These are phyloP conservation scores for Phytophthora meadii DNA, from an alignment of 352 stramenopile genomes.

Conservation along the genomic window DNA sequence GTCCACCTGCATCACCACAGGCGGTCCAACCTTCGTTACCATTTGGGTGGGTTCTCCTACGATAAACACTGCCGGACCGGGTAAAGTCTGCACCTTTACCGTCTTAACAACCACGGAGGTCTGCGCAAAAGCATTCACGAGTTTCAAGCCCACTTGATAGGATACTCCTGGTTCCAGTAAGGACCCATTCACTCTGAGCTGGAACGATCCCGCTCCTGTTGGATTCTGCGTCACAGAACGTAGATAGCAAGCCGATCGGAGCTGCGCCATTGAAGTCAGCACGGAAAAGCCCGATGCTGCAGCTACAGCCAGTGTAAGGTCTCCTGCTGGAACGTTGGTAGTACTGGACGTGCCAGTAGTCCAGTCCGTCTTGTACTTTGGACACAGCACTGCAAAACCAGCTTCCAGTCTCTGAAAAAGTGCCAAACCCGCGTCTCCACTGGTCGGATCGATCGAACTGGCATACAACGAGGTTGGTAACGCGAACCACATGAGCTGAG, in stretches of 20 bases:
- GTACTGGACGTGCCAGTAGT: slow-evolving; percentile 36
- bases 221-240: slow-evolving; percentile 40
- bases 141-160: slow-evolving; percentile 59
- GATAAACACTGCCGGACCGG: slow-evolving; percentile 58
- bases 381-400: slow-evolving; percentile 44
- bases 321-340: slow-evolving; percentile 33
- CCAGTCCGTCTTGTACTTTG: slow-evolving; percentile 60
- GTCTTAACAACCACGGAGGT: slow-evolving; percentile 26
- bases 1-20: slow-evolving; percentile 54
- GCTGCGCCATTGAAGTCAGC: slow-evolving; percentile 51
- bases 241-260: slow-evolving; percentile 62
- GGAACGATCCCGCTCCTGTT: slow-evolving; percentile 23
- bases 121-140: slow-evolving; percentile 71
- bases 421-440: slow-evolving; percentile 10
- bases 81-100: slow-evolving; percentile 46
- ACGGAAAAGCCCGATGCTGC: slow-evolving; percentile 29
- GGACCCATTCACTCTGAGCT: slow-evolving; percentile 55
- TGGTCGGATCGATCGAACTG: slow-evolving; percentile 10
- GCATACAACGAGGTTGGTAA: slow-evolving; percentile 41
- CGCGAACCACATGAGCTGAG: slow-evolving; percentile 48
- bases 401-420: slow-evolving; percentile 45
- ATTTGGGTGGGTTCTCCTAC: slow-evolving; percentile 48
- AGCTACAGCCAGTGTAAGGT: slow-evolving; percentile 28
- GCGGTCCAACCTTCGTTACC: slow-evolving; percentile 42
- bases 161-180: slow-evolving; percentile 40